Evolutionary conservation across 2,329 filamentous ascomycete species (phyloP), one percentile per base, ranked within the genome.

Genomic region (Elsinoe batatas): DNA sequence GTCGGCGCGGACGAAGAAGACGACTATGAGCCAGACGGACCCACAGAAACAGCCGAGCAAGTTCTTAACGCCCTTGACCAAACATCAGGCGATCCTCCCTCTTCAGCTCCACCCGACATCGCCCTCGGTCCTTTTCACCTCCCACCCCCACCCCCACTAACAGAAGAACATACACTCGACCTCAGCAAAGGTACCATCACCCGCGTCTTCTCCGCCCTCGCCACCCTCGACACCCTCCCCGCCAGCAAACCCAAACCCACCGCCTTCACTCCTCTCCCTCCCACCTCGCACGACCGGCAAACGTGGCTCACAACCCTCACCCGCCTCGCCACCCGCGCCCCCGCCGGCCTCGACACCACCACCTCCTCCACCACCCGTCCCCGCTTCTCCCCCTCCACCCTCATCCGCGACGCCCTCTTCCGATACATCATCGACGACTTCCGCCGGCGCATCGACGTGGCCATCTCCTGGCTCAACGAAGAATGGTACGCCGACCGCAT

Each of bases 401-500:
- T 79, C 5, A 89, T 97, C 61, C 82, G 93, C 53, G 86, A 95
- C 62, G 78, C 82, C 6, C 74, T 98, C 1, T 93, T 90, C 70
- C 79, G 81, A 54, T 96, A 95, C 68, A 80, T 97, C 47, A 80
- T 97, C 60, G 89, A 94, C 60, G 91, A 97, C 67, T 98, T 95
- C 72, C 83, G 91, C 55, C 84, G 80, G 59, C 84, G 93, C 42
- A 91, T 97, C 60, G 91, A 94, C 62, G 81, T 93, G 18, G 91
- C 90, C 1, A 89, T 97, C 53, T 84, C 85, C 6, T 98, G 93
- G 93, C 78, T 98, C 13, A 95, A 86, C 63, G 93, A 98, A 69
- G 93, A 98, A 71, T 98, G 93, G 91, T 97, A 95, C 70, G 94
- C 91, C 64, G 91, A 97, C 68, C 83, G 77, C 42, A 70, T 89